phyloP scores from a whole-genome alignment of 495 filamentous ascomycete genomes.

The Hypoxylon trugodes region DNA sequence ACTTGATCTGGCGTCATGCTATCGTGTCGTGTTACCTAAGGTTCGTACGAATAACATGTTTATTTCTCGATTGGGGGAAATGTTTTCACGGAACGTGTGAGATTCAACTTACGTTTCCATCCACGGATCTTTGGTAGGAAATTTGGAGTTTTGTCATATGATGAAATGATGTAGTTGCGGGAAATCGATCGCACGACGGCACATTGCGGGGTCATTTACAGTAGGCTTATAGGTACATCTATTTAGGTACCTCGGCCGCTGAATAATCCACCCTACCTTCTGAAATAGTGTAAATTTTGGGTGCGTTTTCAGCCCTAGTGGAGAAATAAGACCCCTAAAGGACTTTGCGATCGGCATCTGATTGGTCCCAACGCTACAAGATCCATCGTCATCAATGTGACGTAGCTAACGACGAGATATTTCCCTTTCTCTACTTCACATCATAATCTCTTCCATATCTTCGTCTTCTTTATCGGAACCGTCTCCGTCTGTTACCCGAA shows the following conservation, averaged over 20 bases:
- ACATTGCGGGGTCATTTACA: constrained; percentile 20
- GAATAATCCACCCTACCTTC: too few species aligned
- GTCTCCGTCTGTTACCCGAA: too few species aligned
- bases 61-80: constrained; percentile 3
- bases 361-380: constrained; percentile 31
- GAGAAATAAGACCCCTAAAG: neutral
- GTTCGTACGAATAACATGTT: too few species aligned
- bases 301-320: neutral
- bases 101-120: constrained; percentile 33
- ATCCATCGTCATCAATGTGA: too few species aligned
- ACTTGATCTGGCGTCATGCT: constrained; percentile 21
- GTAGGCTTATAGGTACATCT: neutral
- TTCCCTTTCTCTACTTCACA: too few species aligned
- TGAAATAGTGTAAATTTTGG: too few species aligned
- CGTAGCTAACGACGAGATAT: too few species aligned
- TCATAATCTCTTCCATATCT: too few species aligned
- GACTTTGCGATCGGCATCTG: constrained; percentile 17
- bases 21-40: too few species aligned
- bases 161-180: constrained; percentile 2
- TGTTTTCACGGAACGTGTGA: constrained; percentile 4
- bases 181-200: constrained; percentile 18
- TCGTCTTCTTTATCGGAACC: too few species aligned
- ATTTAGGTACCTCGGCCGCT: too few species aligned
- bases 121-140: neutral
- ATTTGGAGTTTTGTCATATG: constrained; percentile 21